Base-by-base conservation (phyloP, 2,329 filamentous ascomycete species). In the Passalora sequoiae region DNA sequence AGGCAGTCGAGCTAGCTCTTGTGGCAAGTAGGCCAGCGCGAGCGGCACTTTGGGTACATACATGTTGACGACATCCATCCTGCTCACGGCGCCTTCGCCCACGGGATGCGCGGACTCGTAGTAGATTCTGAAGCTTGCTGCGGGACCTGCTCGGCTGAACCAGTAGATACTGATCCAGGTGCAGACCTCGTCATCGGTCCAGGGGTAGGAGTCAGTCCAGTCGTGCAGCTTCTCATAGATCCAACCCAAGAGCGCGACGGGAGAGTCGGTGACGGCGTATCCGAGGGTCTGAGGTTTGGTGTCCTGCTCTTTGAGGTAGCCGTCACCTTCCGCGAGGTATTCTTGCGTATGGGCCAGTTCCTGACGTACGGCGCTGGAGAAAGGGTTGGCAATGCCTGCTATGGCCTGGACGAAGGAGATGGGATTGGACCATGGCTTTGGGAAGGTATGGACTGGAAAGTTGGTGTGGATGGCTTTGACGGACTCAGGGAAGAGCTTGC, bases 381-480 rank as follows among this genome's bases (percentile, higher is more conserved):
- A 20, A 4, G 24, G 24, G 12, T 27, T 27, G 24, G 10, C 17
- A 4, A 20, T 21, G 3, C 19, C 19, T 24, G 20, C 28, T 3
- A 22, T 7, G 4, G 22, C 32, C 13, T 28, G 33, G 25, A 30
- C 25, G 10, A 33, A 37, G 10, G 24, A 13, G 16, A 28, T 31
- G 2, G 32, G 40, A 24, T 36, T 36, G 16, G 15, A 15, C 33
- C 33, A 36, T n/a, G 38, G 38, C n/a, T 17, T 22, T 25, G 27
- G 38, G 16, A 22, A 28, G 8, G n/a, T n/a, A 16, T 16, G 24
- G 28, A 39, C 24, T 24, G 33, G 37, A 31, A 78, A 73, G 60
- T 86, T 83, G 49, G 81, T 68, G 59, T 85, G 83, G 4, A 70
- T 73, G 25, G 78, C 78, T 51, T 74, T 71, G 50, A 75, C 22